Evolutionary conservation across 768 basidiomycete genomes (phyloP), one percentile per base, ranked within the genome.

Genomic region (Boletellus sp.): DNA sequence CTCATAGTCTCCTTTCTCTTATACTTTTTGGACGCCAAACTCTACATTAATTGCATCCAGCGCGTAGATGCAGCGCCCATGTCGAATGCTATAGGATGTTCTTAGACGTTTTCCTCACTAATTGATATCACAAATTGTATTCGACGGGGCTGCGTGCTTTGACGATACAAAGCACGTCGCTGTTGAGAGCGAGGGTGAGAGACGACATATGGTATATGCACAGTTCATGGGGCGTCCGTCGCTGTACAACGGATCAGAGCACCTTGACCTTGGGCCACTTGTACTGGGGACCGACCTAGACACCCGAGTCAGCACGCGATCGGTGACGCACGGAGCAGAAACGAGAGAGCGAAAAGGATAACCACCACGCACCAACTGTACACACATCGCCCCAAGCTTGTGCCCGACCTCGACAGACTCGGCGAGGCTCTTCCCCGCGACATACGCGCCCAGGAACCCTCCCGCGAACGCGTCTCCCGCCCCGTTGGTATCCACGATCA

Each of bases 381-480:
- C 85, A 72, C 85, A 88, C 79, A 94, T 90, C 42, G 80, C 73
- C 35, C 87, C 94, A 60, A 96, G 59, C 68, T 83, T 84, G 72
- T 98, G 95, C 1, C 95, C 96, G 24, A 78, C 82, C 71, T 87
- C 81, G 51, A 99, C 79, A 41, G 78, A 78, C 68, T 92, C 85
- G 17, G 87, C 84, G 24, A 91, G 62, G 24, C 64, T 71, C 78
- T 91, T 96, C 12, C 92, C 94, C 32, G 79, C 68, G 45, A 90
- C 84, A 48, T 81, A 76, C 2, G 87, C 94, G 44, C 91, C 96
- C 46, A 97, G 70, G 79, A 98, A 94, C 34, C 90, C 96, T 50
- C 95, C 96, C 22, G 94, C 93, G 61, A 99, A 98, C 37, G 91
- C 92, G 67, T 99, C 95, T 37, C 96, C 96, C 19, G 96, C 96